Evolutionary conservation across 2,329 filamentous ascomycete species (phyloP), one percentile per base, ranked within the genome.

Genomic region (Beauveria asiatica): DNA sequence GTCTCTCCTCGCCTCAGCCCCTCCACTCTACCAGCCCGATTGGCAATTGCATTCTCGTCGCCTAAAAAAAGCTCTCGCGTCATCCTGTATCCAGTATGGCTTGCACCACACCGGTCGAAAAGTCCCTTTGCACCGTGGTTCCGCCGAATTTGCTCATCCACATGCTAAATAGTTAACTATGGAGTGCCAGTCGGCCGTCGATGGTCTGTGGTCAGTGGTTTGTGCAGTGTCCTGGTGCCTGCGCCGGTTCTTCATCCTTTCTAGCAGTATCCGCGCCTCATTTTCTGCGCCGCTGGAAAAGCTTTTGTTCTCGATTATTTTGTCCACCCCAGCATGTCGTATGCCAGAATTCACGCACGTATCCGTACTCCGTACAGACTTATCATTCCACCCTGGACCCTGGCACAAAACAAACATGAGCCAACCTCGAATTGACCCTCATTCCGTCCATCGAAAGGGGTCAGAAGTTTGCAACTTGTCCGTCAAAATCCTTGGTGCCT

Each of bases 51-150:
- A 37, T 37, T 37, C n/a, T 54, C 16, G 41, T 17, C 53, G 30
- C 53, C 42, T 56, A 56, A 56, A 56, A 56, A 39, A 56, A 46
- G 53, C 45, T 23, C 54, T 57, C 45, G 55, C 45, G 13, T 55
- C 49, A 52, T 48, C 9, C 54, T 48, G n/a, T 46, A 19, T 55
- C 41, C 52, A 55, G 52, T 45, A 55, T 45, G 23, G 39, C 52
- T 44, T 23, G 37, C 39, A 30, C 39, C 16, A 16, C 52, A 13
- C 51, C 39, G 17, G 30, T 54, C 21, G n/a, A 46, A 56, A 48
- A 19, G 11, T 56, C n/a, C 37, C 21, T 33, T n/a, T 48, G 53
- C 42, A 21, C 27, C 16, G 42, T 46, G 53, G 23, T 44, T 30
- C n/a, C 21, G 44, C 44, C 44, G 55, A 37, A 42, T 50, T 42